A percentile compares a stretch with the other conserved stretches of the same genome.
Evolutionary conservation across 495 filamentous ascomycete species (phyloP).

Genomic region (Mycothermus thermophilus): DNA sequence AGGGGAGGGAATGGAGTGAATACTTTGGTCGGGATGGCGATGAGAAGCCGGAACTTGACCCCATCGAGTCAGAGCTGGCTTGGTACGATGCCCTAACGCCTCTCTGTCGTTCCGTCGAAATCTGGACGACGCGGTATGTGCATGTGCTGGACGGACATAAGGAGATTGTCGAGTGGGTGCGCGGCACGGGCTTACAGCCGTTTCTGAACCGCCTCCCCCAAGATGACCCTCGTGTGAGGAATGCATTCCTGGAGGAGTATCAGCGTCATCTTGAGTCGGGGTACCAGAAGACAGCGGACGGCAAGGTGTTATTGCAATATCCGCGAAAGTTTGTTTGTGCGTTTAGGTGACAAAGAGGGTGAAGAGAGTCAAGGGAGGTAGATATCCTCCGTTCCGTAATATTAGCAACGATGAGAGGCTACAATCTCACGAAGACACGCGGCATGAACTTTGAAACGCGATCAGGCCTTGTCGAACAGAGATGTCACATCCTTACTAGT

Average conservation of each 20-base stretch:
- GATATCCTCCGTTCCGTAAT: too few relatives aligned
- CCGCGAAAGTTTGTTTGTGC: conserved; percentile 9
- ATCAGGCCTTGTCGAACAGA: too few relatives aligned
- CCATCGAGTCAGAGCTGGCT: conserved; percentile 29
- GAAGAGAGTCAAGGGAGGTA: too few relatives aligned
- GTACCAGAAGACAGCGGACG: conserved; percentile 3
- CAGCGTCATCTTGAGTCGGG: not conserved
- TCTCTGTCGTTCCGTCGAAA: conserved; percentile 25
- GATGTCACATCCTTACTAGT: too few relatives aligned
- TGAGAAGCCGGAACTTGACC: conserved; percentile 28
- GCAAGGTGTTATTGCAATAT: conserved; percentile 6
- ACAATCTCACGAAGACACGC: too few relatives aligned
- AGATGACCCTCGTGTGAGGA: not conserved
- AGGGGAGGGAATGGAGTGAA: conserved; percentile 24
- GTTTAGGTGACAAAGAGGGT: not conserved
- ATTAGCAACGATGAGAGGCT: too few relatives aligned
- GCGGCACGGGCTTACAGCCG: conserved; percentile 39
- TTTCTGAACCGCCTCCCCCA: conserved; percentile 19
- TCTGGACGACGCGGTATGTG: conserved; percentile 41
- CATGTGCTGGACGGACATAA: conserved; percentile 33
- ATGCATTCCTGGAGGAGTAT: conserved; percentile 5
- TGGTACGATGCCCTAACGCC: conserved; percentile 35
- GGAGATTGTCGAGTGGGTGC: conserved; percentile 44
- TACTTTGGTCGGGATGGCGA: conserved; percentile 7
- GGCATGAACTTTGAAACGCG: too few relatives aligned